These are phyloP conservation scores for Nicotiana obtusifolia DNA, from an alignment of 257 asterid species.

Conservation along the genomic window DNA sequence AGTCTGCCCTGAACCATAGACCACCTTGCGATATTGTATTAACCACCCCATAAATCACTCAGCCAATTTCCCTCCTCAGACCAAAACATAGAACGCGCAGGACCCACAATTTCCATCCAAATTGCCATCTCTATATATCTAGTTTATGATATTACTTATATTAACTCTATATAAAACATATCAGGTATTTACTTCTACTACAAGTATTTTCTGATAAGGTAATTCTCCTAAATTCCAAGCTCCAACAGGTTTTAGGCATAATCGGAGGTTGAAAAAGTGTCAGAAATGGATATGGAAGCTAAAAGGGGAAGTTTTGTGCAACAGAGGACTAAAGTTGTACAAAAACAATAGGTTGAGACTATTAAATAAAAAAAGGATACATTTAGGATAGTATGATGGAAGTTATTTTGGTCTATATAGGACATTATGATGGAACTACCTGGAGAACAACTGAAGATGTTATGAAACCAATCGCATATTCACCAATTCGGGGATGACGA, in stretches of 20 bases:
- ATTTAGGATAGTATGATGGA: neutral
- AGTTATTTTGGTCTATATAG: neutral
- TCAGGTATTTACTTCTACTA: neutral
- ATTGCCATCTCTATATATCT: neutral
- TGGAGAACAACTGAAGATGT: constrained; percentile 82
- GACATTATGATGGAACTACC: constrained; percentile 36
- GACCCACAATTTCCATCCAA: neutral
- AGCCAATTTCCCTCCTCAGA: neutral
- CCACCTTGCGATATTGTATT: neutral
- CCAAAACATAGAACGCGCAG: neutral
- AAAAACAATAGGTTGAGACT: neutral
- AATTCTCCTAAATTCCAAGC: neutral
- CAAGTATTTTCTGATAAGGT: neutral
- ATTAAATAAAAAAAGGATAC: neutral
- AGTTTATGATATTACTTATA: neutral
- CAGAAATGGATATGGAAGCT: neutral
- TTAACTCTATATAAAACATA: neutral
- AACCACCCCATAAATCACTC: neutral
- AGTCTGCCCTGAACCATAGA: neutral
- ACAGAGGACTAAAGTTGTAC: neutral
- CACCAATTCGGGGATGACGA: constrained; percentile 93
- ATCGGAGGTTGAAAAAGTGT: neutral
- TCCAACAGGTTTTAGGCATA: neutral
- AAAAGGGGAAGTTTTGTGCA: neutral
- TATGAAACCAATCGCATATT: constrained; percentile 84